These are phyloP conservation scores for Pleurotus citrinopileatus DNA, from an alignment of 768 basidiomycete genomes.

Conservation along the genomic window DNA sequence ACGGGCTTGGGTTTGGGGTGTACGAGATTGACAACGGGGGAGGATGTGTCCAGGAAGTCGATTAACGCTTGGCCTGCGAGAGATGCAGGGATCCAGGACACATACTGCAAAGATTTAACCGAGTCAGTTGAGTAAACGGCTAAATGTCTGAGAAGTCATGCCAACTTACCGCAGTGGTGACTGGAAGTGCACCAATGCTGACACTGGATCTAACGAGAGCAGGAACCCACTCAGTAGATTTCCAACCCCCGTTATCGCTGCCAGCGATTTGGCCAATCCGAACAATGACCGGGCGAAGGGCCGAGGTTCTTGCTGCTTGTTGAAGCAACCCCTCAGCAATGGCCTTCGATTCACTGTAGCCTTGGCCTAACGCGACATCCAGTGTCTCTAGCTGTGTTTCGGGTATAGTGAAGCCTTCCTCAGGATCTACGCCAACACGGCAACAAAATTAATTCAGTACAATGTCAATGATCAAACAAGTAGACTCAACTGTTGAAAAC, in stretches of 20 bases:
- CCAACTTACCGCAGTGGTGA: conserved; percentile 29
- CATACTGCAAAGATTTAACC: conserved; percentile 19
- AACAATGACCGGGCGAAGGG: conserved; percentile 25
- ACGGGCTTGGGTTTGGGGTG: conserved; percentile 35
- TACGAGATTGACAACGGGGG: conserved; percentile 32
- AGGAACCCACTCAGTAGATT: conserved; percentile 44
- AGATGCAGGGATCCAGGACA: conserved; percentile 43
- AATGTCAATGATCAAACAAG: conserved; percentile 13
- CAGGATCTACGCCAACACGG: too few species aligned
- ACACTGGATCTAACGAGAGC: conserved; percentile 34
- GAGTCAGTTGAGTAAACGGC: neutral
- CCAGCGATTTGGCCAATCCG: conserved; percentile 47
- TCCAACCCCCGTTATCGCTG: conserved; percentile 41
- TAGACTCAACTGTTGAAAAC: conserved; percentile 1
- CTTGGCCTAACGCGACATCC: conserved; percentile 31
- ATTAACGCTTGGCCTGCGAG: conserved; percentile 30
- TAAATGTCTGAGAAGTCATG: neutral
- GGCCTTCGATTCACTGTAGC: conserved; percentile 49
- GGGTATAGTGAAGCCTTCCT: conserved; percentile 25
- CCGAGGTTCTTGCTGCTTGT: neutral
- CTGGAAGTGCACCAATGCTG: conserved; percentile 24
- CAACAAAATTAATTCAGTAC: too few species aligned
- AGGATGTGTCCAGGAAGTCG: conserved; percentile 20
- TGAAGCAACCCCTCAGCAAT: conserved; percentile 32
- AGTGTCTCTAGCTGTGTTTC: conserved; percentile 31